Evolutionary conservation across 441 rosid genomes (phyloP).

Genomic region (Pelargonium cotyledonis): DNA sequence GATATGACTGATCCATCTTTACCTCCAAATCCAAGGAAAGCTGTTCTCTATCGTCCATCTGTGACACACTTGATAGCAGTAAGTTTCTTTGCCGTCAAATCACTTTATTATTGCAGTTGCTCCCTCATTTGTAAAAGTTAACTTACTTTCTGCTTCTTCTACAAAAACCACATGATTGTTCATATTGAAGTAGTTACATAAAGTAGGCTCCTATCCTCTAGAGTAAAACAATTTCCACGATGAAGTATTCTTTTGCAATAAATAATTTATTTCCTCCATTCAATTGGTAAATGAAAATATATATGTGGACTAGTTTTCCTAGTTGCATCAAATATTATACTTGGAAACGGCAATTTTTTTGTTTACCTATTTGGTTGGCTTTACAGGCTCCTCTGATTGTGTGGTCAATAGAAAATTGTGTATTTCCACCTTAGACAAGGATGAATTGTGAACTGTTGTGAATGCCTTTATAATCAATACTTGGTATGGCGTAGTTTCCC

Average conservation of each 20-base stretch:
- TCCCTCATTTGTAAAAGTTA: background rate
- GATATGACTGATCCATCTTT: slow-evolving; percentile 67
- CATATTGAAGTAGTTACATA: background rate
- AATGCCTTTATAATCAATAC: background rate
- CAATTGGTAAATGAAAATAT: background rate
- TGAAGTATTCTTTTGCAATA: background rate
- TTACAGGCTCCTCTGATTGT: background rate
- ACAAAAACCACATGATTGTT: background rate
- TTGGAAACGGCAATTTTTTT: background rate
- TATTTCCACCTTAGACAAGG: background rate
- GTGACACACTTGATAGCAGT: slow-evolving; percentile 79
- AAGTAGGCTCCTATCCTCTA: background rate
- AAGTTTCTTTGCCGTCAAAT: slow-evolving; percentile 32
- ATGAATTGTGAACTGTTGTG: background rate
- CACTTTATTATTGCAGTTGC: slow-evolving; percentile 10
- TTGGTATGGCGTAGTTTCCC: background rate
- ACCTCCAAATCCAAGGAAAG: slow-evolving; percentile 88
- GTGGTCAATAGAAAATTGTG: background rate
- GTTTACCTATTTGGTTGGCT: slow-evolving; percentile 6
- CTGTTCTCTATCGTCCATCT: slow-evolving; percentile 79
- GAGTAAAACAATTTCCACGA: background rate
- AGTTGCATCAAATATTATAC: background rate
- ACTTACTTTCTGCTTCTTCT: slow-evolving; percentile 6
- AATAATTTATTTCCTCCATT: background rate
- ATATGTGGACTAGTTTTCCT: background rate